A percentile compares a stretch with the other conserved stretches of the same genome.
Conservation (phyloP, 441 rosid species). For the Isatis lusitanica region DNA sequence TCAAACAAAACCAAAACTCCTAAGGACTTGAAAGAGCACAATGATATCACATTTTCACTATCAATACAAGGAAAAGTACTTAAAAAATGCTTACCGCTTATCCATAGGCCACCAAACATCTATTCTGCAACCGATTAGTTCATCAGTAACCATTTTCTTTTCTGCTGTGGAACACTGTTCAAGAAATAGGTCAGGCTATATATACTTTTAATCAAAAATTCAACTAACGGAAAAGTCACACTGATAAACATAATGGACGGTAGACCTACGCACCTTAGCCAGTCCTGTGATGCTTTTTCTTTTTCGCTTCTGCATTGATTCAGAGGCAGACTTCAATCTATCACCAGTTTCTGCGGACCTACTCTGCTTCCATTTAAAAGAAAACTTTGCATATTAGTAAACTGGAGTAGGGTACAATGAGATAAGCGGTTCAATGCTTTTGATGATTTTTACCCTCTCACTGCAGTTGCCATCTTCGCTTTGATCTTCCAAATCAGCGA, state of each 20-base stretch:
- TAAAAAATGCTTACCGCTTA: slow-evolving; percentile 65
- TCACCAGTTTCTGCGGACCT: slow-evolving; percentile 45
- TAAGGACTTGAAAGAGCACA: neutral
- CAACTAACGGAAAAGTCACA: slow-evolving; percentile 13
- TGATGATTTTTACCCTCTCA: slow-evolving; percentile 51
- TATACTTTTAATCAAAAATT: neutral
- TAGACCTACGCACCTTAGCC: slow-evolving; percentile 58
- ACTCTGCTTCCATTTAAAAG: slow-evolving; percentile 39
- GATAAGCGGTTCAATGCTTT: slow-evolving; percentile 10
- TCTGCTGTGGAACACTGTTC: slow-evolving; percentile 69
- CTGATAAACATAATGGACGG: slow-evolving; percentile 20
- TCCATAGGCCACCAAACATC: slow-evolving; percentile 99
- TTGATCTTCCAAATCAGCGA: slow-evolving; percentile 46
- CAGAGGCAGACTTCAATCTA: slow-evolving; percentile 54
- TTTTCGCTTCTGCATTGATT: slow-evolving; percentile 74
- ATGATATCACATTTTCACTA: neutral
- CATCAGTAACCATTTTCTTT: slow-evolving; percentile 57
- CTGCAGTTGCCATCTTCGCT: slow-evolving; percentile 48
- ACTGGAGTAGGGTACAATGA: neutral
- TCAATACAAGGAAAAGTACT: slow-evolving; percentile 2
- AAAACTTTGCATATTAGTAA: slow-evolving; percentile 20
- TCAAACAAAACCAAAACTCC: neutral
- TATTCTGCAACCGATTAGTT: slow-evolving; percentile 81
- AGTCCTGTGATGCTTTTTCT: slow-evolving; percentile 71
- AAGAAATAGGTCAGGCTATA: slow-evolving; percentile 36